These are phyloP conservation scores for Dactylella cylindrospora DNA, from an alignment of 2,329 filamentous ascomycete species.

Conservation along the genomic window DNA sequence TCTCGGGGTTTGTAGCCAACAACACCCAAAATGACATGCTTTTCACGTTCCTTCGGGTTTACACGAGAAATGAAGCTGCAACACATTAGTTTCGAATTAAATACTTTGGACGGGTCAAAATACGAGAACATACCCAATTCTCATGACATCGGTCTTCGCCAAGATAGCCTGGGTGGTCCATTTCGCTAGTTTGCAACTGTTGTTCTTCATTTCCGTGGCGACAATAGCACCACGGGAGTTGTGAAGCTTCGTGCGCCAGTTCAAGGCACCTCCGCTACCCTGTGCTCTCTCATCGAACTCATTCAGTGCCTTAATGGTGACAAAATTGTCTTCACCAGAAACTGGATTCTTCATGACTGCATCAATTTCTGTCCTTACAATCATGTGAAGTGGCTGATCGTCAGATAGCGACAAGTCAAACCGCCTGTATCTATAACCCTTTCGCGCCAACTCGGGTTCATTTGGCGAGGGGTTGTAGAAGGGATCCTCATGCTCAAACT, in stretches of 20 bases:
- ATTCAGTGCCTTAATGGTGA: slow-evolving; percentile 94
- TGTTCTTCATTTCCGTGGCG: slow-evolving; percentile 99
- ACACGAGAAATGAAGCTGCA: slow-evolving; percentile 86
- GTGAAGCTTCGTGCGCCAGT: slow-evolving; percentile 94
- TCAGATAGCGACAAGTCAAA: slow-evolving; percentile 95
- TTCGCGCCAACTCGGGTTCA: slow-evolving; percentile 88
- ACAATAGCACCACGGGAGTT: slow-evolving; percentile 95
- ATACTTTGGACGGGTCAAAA: neutral
- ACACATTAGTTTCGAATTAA: slow-evolving; percentile 48
- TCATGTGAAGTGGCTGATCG: slow-evolving; percentile 86
- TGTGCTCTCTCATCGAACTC: slow-evolving; percentile 99
- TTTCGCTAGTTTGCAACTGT: slow-evolving; percentile 95
- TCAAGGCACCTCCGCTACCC: slow-evolving; percentile 87
- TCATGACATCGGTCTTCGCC: slow-evolving; percentile 97
- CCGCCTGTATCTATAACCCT: slow-evolving; percentile 96
- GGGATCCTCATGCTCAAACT: slow-evolving; percentile 86
- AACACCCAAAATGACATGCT: slow-evolving; percentile 92
- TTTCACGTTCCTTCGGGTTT: slow-evolving; percentile 88
- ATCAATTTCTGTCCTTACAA: slow-evolving; percentile 93
- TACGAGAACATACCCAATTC: slow-evolving; percentile 72
- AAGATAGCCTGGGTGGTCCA: slow-evolving; percentile 98
- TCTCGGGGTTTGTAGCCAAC: slow-evolving; percentile 97
- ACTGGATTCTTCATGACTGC: slow-evolving; percentile 94
- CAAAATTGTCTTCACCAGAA: slow-evolving; percentile 83
- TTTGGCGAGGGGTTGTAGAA: slow-evolving; percentile 96